Evolutionary conservation across 805 yeast genomes (phyloP).

Genomic region (Candida silvicultrix): DNA sequence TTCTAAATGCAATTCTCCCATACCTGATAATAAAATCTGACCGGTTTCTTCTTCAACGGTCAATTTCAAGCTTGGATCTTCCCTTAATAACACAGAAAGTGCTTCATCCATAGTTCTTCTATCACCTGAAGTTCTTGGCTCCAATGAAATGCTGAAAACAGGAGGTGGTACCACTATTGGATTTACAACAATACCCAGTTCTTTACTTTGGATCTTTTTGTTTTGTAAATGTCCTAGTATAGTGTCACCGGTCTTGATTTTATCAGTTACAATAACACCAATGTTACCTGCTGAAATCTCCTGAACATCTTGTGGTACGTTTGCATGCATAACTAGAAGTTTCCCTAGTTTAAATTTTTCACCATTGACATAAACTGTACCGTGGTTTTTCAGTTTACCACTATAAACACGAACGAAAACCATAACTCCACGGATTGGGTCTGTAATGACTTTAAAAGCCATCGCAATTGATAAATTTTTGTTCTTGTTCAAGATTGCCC

Average conservation of each 20-base stretch:
- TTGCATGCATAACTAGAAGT: constrained; percentile 82
- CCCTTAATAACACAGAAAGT: constrained; percentile 59
- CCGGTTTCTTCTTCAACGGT: constrained; percentile 78
- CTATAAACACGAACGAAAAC: constrained; percentile 85
- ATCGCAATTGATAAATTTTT: constrained; percentile 66
- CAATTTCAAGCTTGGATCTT: constrained; percentile 83
- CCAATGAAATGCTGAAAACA: constrained; percentile 79
- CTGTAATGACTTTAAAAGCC: constrained; percentile 89
- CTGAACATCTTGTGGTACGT: constrained; percentile 67
- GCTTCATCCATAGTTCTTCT: constrained; percentile 67
- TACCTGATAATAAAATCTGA: constrained; percentile 85
- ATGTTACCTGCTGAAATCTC: constrained; percentile 71
- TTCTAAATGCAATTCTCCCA: constrained; percentile 96
- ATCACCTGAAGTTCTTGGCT: constrained; percentile 81
- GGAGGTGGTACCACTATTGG: constrained; percentile 91
- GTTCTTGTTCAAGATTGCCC: constrained; percentile 48
- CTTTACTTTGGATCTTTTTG: constrained; percentile 42
- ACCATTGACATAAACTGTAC: constrained; percentile 63
- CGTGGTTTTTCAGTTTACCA: constrained; percentile 62
- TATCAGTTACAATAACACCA: constrained; percentile 63
- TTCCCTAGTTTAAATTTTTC: constrained; percentile 60
- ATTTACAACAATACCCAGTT: constrained; percentile 42
- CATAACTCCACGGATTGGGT: constrained; percentile 76
- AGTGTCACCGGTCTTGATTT: constrained; percentile 87
- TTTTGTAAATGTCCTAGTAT: constrained; percentile 55